Evolutionary conservation across 306 rosid species (phyloP).

Genomic region (Gastrolobium villosum): DNA sequence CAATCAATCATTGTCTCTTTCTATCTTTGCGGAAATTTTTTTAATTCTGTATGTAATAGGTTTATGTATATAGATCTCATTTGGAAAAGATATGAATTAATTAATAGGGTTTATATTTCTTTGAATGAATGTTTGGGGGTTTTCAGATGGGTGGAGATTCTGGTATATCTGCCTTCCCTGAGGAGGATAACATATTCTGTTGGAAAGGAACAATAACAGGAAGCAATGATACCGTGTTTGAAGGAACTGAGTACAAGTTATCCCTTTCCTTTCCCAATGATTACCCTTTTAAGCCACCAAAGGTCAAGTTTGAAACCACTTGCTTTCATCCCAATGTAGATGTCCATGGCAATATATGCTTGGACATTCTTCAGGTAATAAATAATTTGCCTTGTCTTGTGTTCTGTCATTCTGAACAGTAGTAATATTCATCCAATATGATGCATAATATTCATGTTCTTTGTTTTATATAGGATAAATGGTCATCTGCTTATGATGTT

Average conservation of each 20-base stretch:
- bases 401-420: not conserved
- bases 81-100: not conserved
- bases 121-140: not conserved
- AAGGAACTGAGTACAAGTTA: constrained; percentile 88
- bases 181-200: constrained; percentile 90
- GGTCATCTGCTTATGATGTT: constrained; percentile 93
- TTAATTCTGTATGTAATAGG: no score
- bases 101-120: no score
- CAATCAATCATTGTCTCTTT: not conserved
- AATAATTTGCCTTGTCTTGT: not conserved
- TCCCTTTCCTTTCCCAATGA: constrained; percentile 87
- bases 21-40: not conserved
- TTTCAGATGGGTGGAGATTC: constrained; percentile 92
- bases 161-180: constrained; percentile 94
- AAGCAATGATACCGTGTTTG: constrained; percentile 92
- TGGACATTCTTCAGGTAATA: constrained; percentile 97
- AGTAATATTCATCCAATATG: not conserved
- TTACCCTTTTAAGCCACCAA: constrained; percentile 95
- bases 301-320: constrained; percentile 86
- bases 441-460: not conserved
- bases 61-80: no score
- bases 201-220: constrained; percentile 98
- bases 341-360: constrained; percentile 83
- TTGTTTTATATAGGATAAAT: constrained; percentile 64
- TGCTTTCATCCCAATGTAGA: constrained; percentile 97